Conservation (phyloP, 208 protist genomes). For the Acanthamoeba castellanii region DNA sequence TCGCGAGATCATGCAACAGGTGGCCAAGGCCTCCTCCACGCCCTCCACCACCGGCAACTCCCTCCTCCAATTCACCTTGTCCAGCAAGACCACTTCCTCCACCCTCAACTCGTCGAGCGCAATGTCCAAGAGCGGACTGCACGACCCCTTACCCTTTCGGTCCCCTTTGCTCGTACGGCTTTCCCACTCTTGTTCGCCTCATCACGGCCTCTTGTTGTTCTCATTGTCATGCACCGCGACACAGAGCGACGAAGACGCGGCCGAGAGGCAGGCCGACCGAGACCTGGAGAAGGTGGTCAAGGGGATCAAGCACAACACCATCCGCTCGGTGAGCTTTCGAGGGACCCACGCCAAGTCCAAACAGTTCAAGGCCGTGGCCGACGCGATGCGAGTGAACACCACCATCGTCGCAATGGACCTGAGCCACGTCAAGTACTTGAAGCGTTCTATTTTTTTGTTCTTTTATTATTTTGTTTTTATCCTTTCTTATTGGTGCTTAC, state of each 20-base stretch:
- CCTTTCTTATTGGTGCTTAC: neutral
- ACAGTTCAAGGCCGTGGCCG: slow-evolving; percentile 54
- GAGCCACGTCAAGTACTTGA: neutral
- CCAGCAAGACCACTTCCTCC: neutral
- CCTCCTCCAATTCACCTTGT: neutral
- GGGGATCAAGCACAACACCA: slow-evolving; percentile 54
- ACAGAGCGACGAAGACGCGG: slow-evolving; percentile 33
- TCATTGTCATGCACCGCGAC: neutral
- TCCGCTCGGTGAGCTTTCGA: slow-evolving; percentile 16
- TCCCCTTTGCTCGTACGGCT: neutral
- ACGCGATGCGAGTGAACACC: slow-evolving; percentile 43
- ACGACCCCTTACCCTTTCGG: neutral
- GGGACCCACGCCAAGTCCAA: neutral
- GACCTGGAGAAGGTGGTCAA: slow-evolving; percentile 63
- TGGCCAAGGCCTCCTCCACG: neutral
- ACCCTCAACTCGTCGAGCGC: neutral
- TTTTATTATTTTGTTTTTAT: neutral
- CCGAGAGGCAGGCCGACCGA: neutral
- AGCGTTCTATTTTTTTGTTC: neutral
- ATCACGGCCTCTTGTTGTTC: neutral
- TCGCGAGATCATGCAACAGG: slow-evolving; percentile 28
- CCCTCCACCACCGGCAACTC: neutral
- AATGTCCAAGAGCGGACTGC: neutral
- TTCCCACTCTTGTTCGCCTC: neutral
- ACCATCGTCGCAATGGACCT: slow-evolving; percentile 50